Evolutionary conservation across 192 early-diverging fungal genomes (phyloP).

Genomic region (Spinellus fusiger): DNA sequence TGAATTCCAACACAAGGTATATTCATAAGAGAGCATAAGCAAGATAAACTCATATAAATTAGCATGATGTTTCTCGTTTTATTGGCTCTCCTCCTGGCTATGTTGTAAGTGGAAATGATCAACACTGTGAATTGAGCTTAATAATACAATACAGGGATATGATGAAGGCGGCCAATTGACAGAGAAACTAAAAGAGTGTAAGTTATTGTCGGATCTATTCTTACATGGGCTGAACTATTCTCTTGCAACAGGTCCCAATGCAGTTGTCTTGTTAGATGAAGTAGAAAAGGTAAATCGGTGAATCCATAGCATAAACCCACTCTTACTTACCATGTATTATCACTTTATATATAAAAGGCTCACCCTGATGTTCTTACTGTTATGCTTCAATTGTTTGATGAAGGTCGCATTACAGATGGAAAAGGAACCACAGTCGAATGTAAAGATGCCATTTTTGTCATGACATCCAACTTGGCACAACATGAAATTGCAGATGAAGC

Average conservation of each 20-base stretch:
- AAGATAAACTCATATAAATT: neutral
- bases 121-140: neutral
- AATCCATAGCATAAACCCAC: too few relatives aligned
- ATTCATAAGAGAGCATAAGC: neutral
- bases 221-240: neutral
- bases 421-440: constrained; percentile 40
- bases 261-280: constrained; percentile 38
- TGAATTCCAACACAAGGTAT: constrained; percentile 39
- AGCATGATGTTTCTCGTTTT: constrained; percentile 40
- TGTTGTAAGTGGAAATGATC: constrained; percentile 21
- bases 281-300: constrained; percentile 35
- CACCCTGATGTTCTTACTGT: constrained; percentile 40
- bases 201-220: neutral
- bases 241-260: constrained; percentile 27
- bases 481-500: constrained; percentile 44
- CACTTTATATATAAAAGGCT: constrained; percentile 9
- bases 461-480: constrained; percentile 42
- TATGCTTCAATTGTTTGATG: constrained; percentile 41
- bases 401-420: constrained; percentile 40
- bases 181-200: constrained; percentile 38
- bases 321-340: too few relatives aligned
- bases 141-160: constrained; percentile 20
- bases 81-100: constrained; percentile 42
- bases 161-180: constrained; percentile 43
- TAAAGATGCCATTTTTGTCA: constrained; percentile 42